Conservation (phyloP, 352 stramenopile species). For the Phytophthora cactorum region DNA sequence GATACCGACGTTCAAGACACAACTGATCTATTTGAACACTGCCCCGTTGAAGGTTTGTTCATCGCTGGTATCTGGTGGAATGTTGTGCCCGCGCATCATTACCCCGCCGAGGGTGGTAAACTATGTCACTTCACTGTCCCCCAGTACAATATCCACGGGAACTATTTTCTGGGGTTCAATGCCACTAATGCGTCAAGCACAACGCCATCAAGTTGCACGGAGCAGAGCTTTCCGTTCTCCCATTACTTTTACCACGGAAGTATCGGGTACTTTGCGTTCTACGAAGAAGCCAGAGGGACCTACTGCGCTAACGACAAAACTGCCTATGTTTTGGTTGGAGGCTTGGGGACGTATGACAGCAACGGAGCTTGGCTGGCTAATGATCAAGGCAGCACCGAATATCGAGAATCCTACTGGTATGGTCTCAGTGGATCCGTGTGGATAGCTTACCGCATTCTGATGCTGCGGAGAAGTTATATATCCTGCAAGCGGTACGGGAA, state of each 20-base stretch:
- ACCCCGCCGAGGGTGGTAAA: conserved; percentile 1
- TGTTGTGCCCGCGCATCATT: conserved; percentile 29
- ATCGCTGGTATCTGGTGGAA: conserved; percentile 46
- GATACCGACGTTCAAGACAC: not conserved
- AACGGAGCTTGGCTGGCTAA: conserved; percentile 27
- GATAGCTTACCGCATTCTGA: conserved; percentile 33
- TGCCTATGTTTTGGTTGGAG: conserved; percentile 30
- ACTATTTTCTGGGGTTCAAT: conserved; percentile 28
- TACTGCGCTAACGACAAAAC: conserved; percentile 38
- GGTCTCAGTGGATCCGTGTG: conserved; percentile 20
- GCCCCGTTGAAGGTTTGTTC: conserved; percentile 33
- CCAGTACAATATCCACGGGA: conserved; percentile 43
- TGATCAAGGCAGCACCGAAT: conserved; percentile 24
- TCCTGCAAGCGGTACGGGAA: conserved; percentile 36
- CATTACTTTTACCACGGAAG: conserved; percentile 43
- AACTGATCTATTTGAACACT: conserved; percentile 18
- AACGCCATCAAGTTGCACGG: conserved; percentile 18
- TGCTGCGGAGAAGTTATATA: conserved; percentile 36
- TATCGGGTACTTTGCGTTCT: conserved; percentile 37
- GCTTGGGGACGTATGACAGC: conserved; percentile 34
- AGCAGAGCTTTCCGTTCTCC: conserved; percentile 28
- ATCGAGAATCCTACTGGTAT: conserved; percentile 42
- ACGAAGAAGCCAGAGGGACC: conserved; percentile 34
- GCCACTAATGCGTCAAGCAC: conserved; percentile 13
- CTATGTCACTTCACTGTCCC: conserved; percentile 39